Evolutionary conservation across 371 early-diverging fungal species (phyloP).

Genomic region (Ecytonucleospora hepatopenaei): DNA sequence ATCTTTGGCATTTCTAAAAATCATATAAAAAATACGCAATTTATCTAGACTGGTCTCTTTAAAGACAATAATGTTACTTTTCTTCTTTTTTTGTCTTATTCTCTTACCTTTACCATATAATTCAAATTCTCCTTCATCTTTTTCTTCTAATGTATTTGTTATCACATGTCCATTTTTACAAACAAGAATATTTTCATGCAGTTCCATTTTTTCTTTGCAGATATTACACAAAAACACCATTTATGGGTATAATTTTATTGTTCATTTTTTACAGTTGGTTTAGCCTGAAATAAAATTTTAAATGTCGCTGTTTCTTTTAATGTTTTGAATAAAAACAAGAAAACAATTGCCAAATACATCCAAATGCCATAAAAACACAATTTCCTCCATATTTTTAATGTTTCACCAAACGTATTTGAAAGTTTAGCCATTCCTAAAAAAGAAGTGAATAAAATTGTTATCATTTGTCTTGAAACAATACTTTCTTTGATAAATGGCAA

Average conservation of each 20-base stretch:
- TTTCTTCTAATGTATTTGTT: slow-evolving; percentile 9
- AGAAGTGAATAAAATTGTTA: background rate
- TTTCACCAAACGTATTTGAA: background rate
- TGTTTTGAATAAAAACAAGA: too few relatives aligned
- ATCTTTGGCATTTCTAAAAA: background rate
- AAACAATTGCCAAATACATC: too few relatives aligned
- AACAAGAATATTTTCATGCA: slow-evolving; percentile 1
- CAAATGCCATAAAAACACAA: background rate
- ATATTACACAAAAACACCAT: background rate
- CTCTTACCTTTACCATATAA: slow-evolving; percentile 1
- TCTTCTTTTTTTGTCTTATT: background rate
- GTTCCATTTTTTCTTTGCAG: background rate
- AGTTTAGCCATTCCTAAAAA: background rate
- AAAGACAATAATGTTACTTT: background rate
- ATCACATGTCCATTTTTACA: slow-evolving; percentile 22
- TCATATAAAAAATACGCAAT: background rate
- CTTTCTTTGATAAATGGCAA: background rate
- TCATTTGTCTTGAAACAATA: background rate
- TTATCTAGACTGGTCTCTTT: background rate
- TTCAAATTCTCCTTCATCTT: slow-evolving; percentile 1
- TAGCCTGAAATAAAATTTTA: too few relatives aligned
- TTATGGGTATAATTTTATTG: background rate
- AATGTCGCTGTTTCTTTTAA: too few relatives aligned
- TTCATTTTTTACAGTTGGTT: background rate
- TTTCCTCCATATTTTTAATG: background rate